phyloP scores from a whole-genome alignment of 768 basidiomycete species.

The Leccinellum rugosiceps region DNA sequence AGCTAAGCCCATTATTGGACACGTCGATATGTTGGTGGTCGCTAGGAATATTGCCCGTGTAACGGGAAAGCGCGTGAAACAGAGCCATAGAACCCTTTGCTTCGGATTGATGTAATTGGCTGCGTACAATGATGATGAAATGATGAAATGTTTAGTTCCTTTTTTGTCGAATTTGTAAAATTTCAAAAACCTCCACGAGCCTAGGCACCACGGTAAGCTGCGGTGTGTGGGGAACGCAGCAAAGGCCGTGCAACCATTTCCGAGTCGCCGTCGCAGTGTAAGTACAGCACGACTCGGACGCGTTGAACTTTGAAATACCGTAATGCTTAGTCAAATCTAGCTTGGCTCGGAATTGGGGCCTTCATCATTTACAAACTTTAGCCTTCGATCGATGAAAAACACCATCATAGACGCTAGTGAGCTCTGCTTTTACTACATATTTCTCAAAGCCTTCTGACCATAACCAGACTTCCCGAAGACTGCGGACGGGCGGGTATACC shows the following conservation, averaged over 20 bases:
- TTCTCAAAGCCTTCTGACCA: not conserved
- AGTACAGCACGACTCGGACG: not conserved
- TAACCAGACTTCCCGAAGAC: slow-evolving; percentile 72
- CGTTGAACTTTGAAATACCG: not conserved
- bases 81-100: not conserved
- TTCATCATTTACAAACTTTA: slow-evolving; percentile 1
- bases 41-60: not conserved
- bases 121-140: not conserved
- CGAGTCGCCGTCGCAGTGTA: too few relatives aligned
- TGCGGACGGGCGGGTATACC: slow-evolving; percentile 71
- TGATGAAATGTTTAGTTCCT: not conserved
- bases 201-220: too few relatives aligned
- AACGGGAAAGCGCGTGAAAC: not conserved
- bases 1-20: not conserved
- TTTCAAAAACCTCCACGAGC: too few relatives aligned
- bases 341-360: not conserved
- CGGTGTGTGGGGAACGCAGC: not conserved
- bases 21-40: not conserved
- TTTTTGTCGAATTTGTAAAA: not conserved
- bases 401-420: slow-evolving; percentile 63
- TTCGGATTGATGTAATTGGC: not conserved
- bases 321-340: slow-evolving; percentile 10
- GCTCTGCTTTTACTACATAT: slow-evolving; percentile 25
- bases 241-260: not conserved
- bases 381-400: slow-evolving; percentile 51